Conservation (phyloP, 345 rosid species). For the Gossypium ekmanianum region DNA sequence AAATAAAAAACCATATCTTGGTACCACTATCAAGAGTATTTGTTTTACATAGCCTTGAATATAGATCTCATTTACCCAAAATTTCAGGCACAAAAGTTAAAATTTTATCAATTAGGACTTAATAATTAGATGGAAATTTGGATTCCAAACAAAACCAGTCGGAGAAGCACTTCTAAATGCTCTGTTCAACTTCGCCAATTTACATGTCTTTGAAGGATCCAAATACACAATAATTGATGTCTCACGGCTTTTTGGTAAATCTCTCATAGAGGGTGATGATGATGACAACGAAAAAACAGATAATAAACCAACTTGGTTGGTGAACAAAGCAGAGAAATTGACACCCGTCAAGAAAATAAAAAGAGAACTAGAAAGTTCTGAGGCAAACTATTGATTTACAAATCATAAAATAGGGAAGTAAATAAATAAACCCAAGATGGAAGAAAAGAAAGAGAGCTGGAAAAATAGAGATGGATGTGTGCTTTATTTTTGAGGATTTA, state of each 20-base stretch:
- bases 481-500: too few relatives aligned
- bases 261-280: not conserved
- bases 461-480: too few relatives aligned
- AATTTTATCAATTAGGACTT: not conserved
- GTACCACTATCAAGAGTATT: not conserved
- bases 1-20: not conserved
- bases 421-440: too few relatives aligned
- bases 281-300: not conserved
- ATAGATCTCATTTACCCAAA: not conserved
- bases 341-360: not conserved
- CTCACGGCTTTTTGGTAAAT: not conserved
- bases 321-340: constrained; percentile 2
- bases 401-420: not conserved
- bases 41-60: not conserved
- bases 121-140: not conserved
- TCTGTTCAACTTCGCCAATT: not conserved
- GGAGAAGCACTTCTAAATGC: not conserved
- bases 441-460: too few relatives aligned
- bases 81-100: not conserved
- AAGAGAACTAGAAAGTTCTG: not conserved
- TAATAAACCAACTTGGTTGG: not conserved
- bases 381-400: not conserved
- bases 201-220: not conserved
- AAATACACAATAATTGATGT: not conserved
- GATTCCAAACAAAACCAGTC: not conserved